Evolutionary conservation across 352 stramenopile species (phyloP), one percentile per base, ranked within the genome.

Genomic region (Aphanomyces cochlioides): DNA sequence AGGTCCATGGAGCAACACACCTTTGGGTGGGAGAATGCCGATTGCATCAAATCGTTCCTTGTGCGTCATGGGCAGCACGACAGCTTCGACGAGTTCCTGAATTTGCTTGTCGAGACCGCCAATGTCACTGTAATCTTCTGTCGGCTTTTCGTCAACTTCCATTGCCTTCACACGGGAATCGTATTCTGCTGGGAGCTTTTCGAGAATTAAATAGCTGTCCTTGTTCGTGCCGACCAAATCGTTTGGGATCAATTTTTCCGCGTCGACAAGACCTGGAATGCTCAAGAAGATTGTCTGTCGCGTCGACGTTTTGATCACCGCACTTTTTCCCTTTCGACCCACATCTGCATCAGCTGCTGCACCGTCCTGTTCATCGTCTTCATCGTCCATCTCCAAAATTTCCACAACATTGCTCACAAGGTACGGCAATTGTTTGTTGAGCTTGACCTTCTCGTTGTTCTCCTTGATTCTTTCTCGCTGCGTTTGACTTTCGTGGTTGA

Each of bases 161-260:
- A 99, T 99, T 7, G 96, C 96, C 82, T 99, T 98, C 12, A 99
- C 96, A 41, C 97, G 82, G 50, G 91, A 98, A 79, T 99, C 97
- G 78, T 99, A 99, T 84, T 99, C 97, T 19, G 92, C 92, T 0
- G 97, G 97, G 4, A 99, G 83, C 83, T 99, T 99, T 81, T 99
- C 96, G 34, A 99, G 73, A 73, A 99, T 98, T 15, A 99, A 82
- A 72, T 99, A 99, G 34, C 90, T 98, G 79, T 99, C 97, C 80
- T 99, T 99, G 82, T 99, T 99, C 13, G 96, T 98, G 45, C 97
- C 97, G 3, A 99, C 96, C 8, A 99, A 78, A 74, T 99, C 97
- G 61, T 96, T 98, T 0, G 97, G 97, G 68, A 93, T 93, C 28
- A 99, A 81, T 71, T 97, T 89, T 5, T 97, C 79, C 21, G 94